These are phyloP conservation scores for Penicillium sp. DNA, from an alignment of 2,329 filamentous ascomycete genomes.

Conservation along the genomic window DNA sequence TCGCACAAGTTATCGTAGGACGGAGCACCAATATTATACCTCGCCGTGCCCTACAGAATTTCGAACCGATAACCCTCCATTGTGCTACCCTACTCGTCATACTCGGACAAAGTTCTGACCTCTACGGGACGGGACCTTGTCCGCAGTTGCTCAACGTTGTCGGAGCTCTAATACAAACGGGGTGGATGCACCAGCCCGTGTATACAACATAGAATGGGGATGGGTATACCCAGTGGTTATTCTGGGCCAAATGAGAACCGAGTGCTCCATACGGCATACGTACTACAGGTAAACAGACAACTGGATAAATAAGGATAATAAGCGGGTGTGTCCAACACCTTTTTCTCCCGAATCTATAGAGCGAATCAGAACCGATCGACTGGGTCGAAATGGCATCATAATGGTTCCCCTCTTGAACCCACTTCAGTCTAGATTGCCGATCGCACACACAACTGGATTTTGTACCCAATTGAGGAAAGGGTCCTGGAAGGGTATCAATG, in stretches of 20 bases:
- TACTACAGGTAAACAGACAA: not conserved
- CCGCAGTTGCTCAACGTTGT: slow-evolving; percentile 4
- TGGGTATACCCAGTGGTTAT: not conserved
- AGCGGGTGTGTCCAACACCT: not conserved
- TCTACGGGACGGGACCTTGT: slow-evolving; percentile 4
- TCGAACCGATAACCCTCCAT: not conserved
- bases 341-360: not conserved
- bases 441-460: slow-evolving; percentile 8
- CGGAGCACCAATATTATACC: not conserved
- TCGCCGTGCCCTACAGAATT: not conserved
- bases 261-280: not conserved
- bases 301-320: not conserved
- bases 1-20: not conserved
- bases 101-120: slow-evolving; percentile 11
- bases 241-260: not conserved
- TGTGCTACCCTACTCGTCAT: slow-evolving; percentile 5
- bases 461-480: slow-evolving; percentile 3
- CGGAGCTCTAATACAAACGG: slow-evolving; percentile 3
- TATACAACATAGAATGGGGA: not conserved
- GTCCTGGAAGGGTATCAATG: not conserved
- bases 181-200: slow-evolving; percentile 1
- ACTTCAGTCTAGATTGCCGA: slow-evolving; percentile 21
- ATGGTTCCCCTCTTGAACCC: slow-evolving; percentile 6
- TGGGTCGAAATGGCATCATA: slow-evolving; percentile 17
- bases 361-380: not conserved